phyloP scores from a whole-genome alignment of 805 yeast species.

The Wickerhamomyces strasburgensis region DNA sequence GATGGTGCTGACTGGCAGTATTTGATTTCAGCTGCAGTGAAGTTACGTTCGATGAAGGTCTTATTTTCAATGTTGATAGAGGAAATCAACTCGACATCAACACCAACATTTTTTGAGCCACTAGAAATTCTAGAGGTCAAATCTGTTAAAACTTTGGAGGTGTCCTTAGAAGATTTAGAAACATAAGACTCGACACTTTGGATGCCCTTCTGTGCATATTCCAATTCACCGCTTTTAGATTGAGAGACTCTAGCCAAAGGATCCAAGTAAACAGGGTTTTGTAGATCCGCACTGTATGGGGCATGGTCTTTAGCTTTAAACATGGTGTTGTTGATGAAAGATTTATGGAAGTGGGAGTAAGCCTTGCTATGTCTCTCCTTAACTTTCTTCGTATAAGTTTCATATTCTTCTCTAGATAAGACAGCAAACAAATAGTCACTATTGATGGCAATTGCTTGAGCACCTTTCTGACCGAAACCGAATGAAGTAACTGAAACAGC shows the following conservation, averaged over 20 bases:
- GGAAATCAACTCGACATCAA: slow-evolving; percentile 87
- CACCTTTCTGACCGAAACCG: slow-evolving; percentile 99
- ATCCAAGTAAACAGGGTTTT: slow-evolving; percentile 87
- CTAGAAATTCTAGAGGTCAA: slow-evolving; percentile 41
- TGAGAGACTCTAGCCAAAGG: slow-evolving; percentile 66
- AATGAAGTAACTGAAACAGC: slow-evolving; percentile 96
- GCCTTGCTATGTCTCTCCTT: slow-evolving; percentile 79
- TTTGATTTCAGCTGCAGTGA: slow-evolving; percentile 71
- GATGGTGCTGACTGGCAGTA: slow-evolving; percentile 74
- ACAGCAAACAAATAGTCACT: slow-evolving; percentile 91
- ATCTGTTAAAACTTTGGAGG: slow-evolving; percentile 56
- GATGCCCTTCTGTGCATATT: slow-evolving; percentile 44
- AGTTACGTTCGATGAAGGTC: slow-evolving; percentile 88
- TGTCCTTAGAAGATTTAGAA: slow-evolving; percentile 44
- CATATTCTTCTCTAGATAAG: slow-evolving; percentile 66
- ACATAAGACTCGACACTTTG: slow-evolving; percentile 43
- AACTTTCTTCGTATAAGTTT: slow-evolving; percentile 67
- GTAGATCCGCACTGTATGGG: slow-evolving; percentile 87
- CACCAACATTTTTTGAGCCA: slow-evolving; percentile 73
- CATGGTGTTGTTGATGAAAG: slow-evolving; percentile 84
- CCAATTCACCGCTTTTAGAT: slow-evolving; percentile 37
- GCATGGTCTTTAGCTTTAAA: slow-evolving; percentile 91
- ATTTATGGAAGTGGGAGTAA: slow-evolving; percentile 92
- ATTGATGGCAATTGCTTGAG: slow-evolving; percentile 86
- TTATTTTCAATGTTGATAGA: slow-evolving; percentile 82